Percentiles rank a stretch among this genome's conserved stretches.
Conservation (phyloP, 208 protist genomes). For the Crithidia sp. region DNA sequence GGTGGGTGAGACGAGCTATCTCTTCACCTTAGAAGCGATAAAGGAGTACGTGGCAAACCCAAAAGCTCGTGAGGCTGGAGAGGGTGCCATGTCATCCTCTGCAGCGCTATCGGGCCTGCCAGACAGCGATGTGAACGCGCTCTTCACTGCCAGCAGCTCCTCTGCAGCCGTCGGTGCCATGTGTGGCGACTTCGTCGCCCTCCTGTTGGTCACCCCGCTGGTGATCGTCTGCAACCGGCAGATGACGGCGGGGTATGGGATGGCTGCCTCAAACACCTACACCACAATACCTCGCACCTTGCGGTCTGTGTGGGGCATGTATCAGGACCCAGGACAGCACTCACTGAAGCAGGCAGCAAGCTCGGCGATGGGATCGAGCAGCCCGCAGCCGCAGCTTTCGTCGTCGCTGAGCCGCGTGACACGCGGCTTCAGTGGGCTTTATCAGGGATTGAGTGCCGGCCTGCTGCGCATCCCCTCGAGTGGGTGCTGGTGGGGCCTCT, state of each 20-base stretch:
- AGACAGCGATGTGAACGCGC: background rate
- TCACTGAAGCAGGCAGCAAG: background rate
- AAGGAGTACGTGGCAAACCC: slow-evolving; percentile 52
- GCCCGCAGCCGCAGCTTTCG: no score
- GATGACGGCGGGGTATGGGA: slow-evolving; percentile 84
- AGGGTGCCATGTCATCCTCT: background rate
- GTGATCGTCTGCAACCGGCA: slow-evolving; percentile 80
- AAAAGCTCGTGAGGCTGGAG: background rate
- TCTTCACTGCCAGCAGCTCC: slow-evolving; percentile 44
- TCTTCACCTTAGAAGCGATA: slow-evolving; percentile 76
- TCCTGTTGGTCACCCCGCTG: slow-evolving; percentile 69
- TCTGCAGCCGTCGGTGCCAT: slow-evolving; percentile 70
- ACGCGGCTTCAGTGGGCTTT: slow-evolving; percentile 58
- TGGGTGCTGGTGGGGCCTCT: slow-evolving; percentile 86
- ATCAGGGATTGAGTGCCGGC: slow-evolving; percentile 71
- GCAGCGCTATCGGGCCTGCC: background rate
- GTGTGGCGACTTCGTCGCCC: slow-evolving; percentile 68
- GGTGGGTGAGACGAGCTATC: slow-evolving; percentile 74
- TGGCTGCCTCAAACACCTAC: slow-evolving; percentile 66
- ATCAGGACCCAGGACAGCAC: slow-evolving; percentile 27
- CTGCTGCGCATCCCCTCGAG: slow-evolving; percentile 75
- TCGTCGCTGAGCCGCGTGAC: slow-evolving; percentile 14
- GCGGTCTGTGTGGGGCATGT: slow-evolving; percentile 48
- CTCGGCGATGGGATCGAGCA: no score
- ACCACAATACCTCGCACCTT: slow-evolving; percentile 41